Base-by-base conservation (phyloP, 257 asterid species). In the Ballota nigra region DNA sequence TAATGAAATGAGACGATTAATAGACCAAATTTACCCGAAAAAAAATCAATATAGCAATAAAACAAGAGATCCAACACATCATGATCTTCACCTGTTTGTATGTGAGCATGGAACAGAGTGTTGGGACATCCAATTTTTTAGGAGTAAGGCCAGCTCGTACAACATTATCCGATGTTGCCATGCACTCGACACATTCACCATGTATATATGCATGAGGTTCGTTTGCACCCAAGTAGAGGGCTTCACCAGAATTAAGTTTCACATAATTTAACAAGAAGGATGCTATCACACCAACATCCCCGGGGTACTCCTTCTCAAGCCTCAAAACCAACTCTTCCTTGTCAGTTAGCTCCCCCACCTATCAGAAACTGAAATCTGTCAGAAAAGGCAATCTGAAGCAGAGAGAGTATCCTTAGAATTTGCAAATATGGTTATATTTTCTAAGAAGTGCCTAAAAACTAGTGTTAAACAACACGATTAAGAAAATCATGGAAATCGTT, bases 121-220 rank as follows among this genome's bases (percentile, higher is more conserved):
- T 90, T 63, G 76, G 81, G 58, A 92, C 96, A 80, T 95, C 99
- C 53, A 91, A 83, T 68, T 82, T 59, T 82, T 95, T 92, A 9
- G 97, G 96, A 66, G 99, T 95, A 60, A 95, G 97, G 43, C 99
- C 98, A 67, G 98, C 99, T 0, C 99, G 96, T 8, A 95, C 97
- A 15, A 95, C 98, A 66, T 92, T 95, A 79, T 95, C 96, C 4
- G 98, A 95, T 66, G 99, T 95, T 70, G 99, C 99, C 99, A 95
- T 95, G 73, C 98, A 92, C 86, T 95, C 99, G n/a, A 95, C 36
- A 52, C 98, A 95, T 74, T 95, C 99, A 8, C 98, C 99, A 29
- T 83, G 76, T 33, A 95, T 41, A 70, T 92, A 95, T 7, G 98
- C 98, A 71, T 95, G 99, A 55, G 96, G 99, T 75, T 95, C 99